phyloP scores from a whole-genome alignment of 2,329 filamentous ascomycete genomes.

The Alternaria conjuncta region DNA sequence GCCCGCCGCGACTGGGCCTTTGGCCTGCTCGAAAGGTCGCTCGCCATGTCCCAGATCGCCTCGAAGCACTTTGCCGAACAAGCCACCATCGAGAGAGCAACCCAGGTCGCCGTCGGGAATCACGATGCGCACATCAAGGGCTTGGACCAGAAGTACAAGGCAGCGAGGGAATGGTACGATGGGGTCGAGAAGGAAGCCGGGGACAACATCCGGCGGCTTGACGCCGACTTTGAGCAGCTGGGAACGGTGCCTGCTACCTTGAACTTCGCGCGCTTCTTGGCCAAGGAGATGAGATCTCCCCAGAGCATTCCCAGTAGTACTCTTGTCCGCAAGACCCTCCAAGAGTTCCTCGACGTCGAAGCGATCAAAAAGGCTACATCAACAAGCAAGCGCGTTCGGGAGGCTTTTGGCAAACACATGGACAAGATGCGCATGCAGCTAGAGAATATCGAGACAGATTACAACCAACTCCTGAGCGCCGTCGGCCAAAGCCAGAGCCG shows the following conservation, averaged over 20 bases:
- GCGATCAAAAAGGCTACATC: conserved; percentile 75
- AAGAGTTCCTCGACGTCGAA: conserved; percentile 73
- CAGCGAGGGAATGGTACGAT: conserved; percentile 73
- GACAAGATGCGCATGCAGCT: conserved; percentile 51
- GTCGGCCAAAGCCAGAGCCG: conserved; percentile 56
- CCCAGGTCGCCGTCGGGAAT: conserved; percentile 86
- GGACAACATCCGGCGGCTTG: conserved; percentile 69
- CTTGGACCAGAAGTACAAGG: conserved; percentile 74
- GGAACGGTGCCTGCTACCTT: conserved; percentile 68
- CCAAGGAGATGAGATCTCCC: conserved; percentile 40
- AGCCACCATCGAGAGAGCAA: conserved; percentile 76
- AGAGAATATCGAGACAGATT: conserved; percentile 50
- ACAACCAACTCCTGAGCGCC: conserved; percentile 53
- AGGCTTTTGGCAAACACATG: conserved; percentile 66
- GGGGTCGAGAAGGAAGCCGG: conserved; percentile 72
- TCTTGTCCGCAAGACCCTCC: conserved; percentile 38
- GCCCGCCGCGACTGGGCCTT: conserved; percentile 81
- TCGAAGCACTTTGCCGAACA: conserved; percentile 74
- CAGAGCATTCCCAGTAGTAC: conserved; percentile 30
- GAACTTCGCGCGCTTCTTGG: conserved; percentile 64
- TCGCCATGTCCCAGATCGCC: conserved; percentile 66
- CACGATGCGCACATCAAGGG: conserved; percentile 75
- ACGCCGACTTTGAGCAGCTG: conserved; percentile 70
- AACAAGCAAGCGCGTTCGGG: conserved; percentile 67
- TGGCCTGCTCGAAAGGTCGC: conserved; percentile 72